These are phyloP conservation scores for Fragilariopsis cylindrus DNA, from an alignment of 108 stramenopile genomes.

Conservation along the genomic window DNA sequence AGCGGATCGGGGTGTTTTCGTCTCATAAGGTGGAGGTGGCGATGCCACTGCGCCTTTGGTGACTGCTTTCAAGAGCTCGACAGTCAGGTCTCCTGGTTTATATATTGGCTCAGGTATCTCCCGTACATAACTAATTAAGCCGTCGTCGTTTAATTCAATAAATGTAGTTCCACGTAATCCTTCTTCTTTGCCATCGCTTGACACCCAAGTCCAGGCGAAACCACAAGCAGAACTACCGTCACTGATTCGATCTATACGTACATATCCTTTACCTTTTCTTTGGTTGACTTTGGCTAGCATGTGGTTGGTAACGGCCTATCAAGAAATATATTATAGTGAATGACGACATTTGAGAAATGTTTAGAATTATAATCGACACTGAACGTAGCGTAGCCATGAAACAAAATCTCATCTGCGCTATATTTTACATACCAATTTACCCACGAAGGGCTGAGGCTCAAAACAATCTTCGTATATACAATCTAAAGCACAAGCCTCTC, in stretches of 20 bases:
- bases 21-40: slow-evolving; percentile 37
- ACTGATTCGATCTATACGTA: slow-evolving; percentile 68
- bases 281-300: slow-evolving; percentile 36
- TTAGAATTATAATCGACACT: not conserved
- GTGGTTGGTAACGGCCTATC: slow-evolving; percentile 36
- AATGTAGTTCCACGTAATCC: slow-evolving; percentile 81
- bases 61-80: slow-evolving; percentile 63
- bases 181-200: slow-evolving; percentile 36
- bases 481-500: slow-evolving; percentile 59
- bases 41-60: slow-evolving; percentile 63
- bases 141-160: slow-evolving; percentile 63
- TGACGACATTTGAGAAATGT: slow-evolving; percentile 1
- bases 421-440: slow-evolving; percentile 28
- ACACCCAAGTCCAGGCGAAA: slow-evolving; percentile 78
- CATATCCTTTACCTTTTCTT: slow-evolving; percentile 47
- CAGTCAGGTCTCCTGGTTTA: slow-evolving; percentile 75
- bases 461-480: slow-evolving; percentile 73
- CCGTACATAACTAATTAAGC: slow-evolving; percentile 66
- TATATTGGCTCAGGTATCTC: slow-evolving; percentile 80
- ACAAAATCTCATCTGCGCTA: too few species aligned
- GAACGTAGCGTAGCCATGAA: not conserved
- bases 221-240: slow-evolving; percentile 74
- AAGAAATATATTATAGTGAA: slow-evolving; percentile 12
- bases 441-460: slow-evolving; percentile 68
- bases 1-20: slow-evolving; percentile 53